Percentiles rank a stretch among this genome's conserved stretches.
These are phyloP conservation scores for Eucommia ulmoides DNA, from an alignment of 257 asterid species.

Conservation along the genomic window DNA sequence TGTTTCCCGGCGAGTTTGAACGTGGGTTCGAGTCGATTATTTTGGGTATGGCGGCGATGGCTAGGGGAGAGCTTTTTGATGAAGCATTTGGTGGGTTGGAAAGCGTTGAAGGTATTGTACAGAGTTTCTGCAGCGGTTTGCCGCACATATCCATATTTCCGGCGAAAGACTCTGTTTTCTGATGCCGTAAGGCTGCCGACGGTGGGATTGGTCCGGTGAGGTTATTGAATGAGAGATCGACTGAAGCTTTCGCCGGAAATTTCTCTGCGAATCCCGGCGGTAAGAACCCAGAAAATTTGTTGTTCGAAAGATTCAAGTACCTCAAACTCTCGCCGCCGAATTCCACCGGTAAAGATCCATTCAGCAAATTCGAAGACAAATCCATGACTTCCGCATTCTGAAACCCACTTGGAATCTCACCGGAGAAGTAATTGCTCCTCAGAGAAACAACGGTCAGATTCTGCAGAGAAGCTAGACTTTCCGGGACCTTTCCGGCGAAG, in stretches of 20 bases:
- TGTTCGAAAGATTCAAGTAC: constrained; percentile 69
- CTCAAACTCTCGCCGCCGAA: constrained; percentile 50
- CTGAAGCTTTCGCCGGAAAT: constrained; percentile 41
- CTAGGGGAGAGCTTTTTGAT: constrained; percentile 42
- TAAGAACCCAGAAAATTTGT: constrained; percentile 52
- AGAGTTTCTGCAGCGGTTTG: constrained; percentile 50
- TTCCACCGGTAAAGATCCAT: constrained; percentile 54
- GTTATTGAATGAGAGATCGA: constrained; percentile 73
- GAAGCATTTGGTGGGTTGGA: constrained; percentile 46
- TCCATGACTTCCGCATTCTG: constrained; percentile 38
- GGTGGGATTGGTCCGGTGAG: constrained; percentile 76
- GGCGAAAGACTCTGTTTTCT: constrained; percentile 47
- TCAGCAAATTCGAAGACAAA: constrained; percentile 50
- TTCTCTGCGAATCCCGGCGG: constrained; percentile 39
- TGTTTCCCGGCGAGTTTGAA: constrained; percentile 19
- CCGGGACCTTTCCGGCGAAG: constrained; percentile 45
- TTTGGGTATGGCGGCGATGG: constrained; percentile 85
- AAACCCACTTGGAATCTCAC: constrained; percentile 37
- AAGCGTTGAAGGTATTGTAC: constrained; percentile 54
- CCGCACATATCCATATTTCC: constrained; percentile 79
- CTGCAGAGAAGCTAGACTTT: constrained; percentile 18
- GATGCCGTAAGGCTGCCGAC: constrained; percentile 33
- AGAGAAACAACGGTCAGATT: constrained; percentile 45
- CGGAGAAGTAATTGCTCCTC: constrained; percentile 41
- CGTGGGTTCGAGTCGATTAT: constrained; percentile 27